Base-by-base conservation (phyloP, 2,329 filamentous ascomycete species). In the Onygenales sp. region DNA sequence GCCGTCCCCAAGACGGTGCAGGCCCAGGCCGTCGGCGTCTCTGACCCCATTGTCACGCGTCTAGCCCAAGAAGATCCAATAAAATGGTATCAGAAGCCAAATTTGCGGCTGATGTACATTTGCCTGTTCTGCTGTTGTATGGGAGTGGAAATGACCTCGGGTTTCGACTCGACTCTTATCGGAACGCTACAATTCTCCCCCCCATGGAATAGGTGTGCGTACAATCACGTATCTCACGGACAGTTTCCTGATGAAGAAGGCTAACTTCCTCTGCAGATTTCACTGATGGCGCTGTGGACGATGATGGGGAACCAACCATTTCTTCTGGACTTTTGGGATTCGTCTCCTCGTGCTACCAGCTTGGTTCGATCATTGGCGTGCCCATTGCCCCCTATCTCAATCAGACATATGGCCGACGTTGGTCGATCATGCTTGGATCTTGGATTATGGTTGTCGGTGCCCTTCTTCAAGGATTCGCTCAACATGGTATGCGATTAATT, bases 81-180 rank as follows among this genome's bases (percentile, higher is more conserved):
- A 4, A 32, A 32, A 36, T 83, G 79, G 78, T 82, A 76, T 68
- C 74, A 72, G 61, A 84, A 84, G 65, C 78, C 76, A 0, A 83
- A 84, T 57, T 67, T 84, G 40, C 72, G 80, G 51, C 62, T 62
- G 14, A 70, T 84, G 39, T 84, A 84, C 60, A 62, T 83, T 6
- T 66, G 80, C 55, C 73, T 84, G 49, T 78, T 84, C 54, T 78
- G 79, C 21, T 79, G 78, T 43, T 82, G 78, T 63, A 79, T 83
- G 69, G 81, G 81, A 46, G 80, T 84, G 54, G 81, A 84, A 67
- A 80, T 80, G 61, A 82, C 79, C 0, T 80, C 78, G 3, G 79
- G 80, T 0, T 83, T 82, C 58, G 80, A 81, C 59, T 77, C 74
- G 3, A 77, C 72, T 32, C 73, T 77, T 63, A 74, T 74, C 60